These are phyloP conservation scores for Nannochloropsis granulata DNA, from an alignment of 108 stramenopile species.

Conservation along the genomic window DNA sequence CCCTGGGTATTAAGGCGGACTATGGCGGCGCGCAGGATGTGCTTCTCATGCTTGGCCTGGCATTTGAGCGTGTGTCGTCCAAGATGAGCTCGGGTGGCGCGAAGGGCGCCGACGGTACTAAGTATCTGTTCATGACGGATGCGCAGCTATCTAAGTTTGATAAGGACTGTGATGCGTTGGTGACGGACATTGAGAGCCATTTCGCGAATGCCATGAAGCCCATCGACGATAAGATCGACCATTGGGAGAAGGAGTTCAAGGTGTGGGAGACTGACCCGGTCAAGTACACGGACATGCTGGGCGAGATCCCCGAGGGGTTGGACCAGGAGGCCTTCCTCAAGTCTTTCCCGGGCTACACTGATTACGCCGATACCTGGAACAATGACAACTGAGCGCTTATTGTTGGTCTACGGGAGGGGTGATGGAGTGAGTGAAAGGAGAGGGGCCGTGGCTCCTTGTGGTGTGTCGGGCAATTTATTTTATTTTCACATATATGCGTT, in stretches of 20 bases:
- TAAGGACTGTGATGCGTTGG: not conserved
- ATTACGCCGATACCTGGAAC: not conserved
- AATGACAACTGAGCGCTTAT: not conserved
- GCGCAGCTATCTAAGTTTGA: not conserved
- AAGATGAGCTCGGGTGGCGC: not conserved
- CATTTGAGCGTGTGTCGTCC: not conserved
- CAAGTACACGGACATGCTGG: not conserved
- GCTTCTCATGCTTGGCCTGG: not conserved
- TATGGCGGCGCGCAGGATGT: not conserved
- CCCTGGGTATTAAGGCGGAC: not conserved
- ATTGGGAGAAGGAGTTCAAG: not conserved
- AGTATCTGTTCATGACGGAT: not conserved
- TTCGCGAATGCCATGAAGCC: not conserved
- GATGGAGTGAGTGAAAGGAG: not conserved
- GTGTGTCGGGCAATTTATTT: not conserved
- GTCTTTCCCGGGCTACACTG: not conserved
- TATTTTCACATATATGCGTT: not conserved
- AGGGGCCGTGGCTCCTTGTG: not conserved
- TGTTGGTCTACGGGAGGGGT: not conserved
- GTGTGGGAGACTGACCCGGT: not conserved
- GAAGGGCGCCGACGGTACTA: not conserved
- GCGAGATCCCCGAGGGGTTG: not conserved
- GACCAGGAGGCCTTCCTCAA: not conserved
- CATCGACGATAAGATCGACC: not conserved
- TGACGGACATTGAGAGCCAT: not conserved